phyloP scores from a whole-genome alignment of 306 rosid species.

The Pterocarpus macrocarpus region DNA sequence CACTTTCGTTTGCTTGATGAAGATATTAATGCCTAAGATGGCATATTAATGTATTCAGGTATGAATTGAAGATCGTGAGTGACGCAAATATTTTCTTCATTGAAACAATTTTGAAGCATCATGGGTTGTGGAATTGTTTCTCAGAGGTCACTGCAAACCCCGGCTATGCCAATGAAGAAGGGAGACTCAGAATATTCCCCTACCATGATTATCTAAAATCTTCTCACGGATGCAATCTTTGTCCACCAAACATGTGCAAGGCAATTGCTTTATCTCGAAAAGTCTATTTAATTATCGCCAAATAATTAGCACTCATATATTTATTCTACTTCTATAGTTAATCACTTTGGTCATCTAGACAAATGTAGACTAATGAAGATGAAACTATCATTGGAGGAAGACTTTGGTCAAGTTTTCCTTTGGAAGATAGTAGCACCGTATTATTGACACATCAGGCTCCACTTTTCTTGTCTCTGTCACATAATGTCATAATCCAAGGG shows the following conservation, averaged over 20 bases:
- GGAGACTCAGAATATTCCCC: slow-evolving; percentile 66
- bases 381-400: not conserved
- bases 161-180: slow-evolving; percentile 59
- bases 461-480: not conserved
- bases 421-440: too few relatives aligned
- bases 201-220: slow-evolving; percentile 67
- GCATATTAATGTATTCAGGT: slow-evolving; percentile 48
- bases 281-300: not conserved
- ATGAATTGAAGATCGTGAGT: slow-evolving; percentile 72
- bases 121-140: slow-evolving; percentile 59
- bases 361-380: not conserved
- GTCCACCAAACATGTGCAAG: slow-evolving; percentile 91
- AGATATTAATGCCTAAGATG: slow-evolving; percentile 1
- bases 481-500: slow-evolving; percentile 4
- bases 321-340: not conserved
- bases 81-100: slow-evolving; percentile 74
- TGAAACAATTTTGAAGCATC: slow-evolving; percentile 67
- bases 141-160: slow-evolving; percentile 68
- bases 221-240: slow-evolving; percentile 69
- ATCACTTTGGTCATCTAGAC: not conserved
- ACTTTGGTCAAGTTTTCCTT: not conserved
- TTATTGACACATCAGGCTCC: slow-evolving; percentile 11
- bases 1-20: not conserved
- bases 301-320: not conserved
- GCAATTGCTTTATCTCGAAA: slow-evolving; percentile 35